Evolutionary conservation across 2,329 filamentous ascomycete species (phyloP).

Genomic region (Exophiala calicioides): DNA sequence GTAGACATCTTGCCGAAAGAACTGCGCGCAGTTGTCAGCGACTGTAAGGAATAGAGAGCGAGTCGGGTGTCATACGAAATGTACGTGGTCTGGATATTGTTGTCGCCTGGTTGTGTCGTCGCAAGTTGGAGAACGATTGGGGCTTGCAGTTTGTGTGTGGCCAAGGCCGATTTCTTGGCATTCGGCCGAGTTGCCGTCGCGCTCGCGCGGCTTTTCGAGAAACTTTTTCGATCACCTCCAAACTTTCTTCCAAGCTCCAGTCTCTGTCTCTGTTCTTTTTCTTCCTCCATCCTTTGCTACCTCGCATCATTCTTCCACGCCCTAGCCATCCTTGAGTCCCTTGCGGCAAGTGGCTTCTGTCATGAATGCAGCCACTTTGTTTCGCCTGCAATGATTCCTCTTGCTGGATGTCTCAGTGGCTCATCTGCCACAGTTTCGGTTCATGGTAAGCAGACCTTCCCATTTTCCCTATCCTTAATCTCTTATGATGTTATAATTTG

Average conservation of each 20-base stretch:
- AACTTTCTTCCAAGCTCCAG: constrained; percentile 2
- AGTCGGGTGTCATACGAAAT: constrained; percentile 16
- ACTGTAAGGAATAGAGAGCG: constrained; percentile 4
- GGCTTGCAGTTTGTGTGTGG: constrained; percentile 8
- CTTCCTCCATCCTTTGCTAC: background rate
- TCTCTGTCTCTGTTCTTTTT: background rate
- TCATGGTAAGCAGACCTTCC: constrained; percentile 28
- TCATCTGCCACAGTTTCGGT: background rate
- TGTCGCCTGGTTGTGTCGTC: constrained; percentile 13
- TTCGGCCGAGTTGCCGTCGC: background rate
- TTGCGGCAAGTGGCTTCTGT: no score
- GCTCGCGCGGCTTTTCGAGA: constrained; percentile 1
- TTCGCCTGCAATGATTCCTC: no score
- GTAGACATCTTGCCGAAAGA: constrained; percentile 63
- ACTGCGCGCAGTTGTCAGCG: constrained; percentile 22
- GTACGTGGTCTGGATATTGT: constrained; percentile 12
- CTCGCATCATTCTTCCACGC: background rate
- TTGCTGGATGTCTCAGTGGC: background rate
- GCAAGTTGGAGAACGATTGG: background rate
- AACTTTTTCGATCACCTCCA: background rate
- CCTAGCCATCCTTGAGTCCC: no score
- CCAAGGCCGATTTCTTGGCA: constrained; percentile 12
- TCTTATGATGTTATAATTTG: constrained; percentile 96
- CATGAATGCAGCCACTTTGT: no score
- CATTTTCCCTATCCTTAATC: constrained; percentile 6